These are phyloP conservation scores for Casuarina cunninghamiana DNA, from an alignment of 306 rosid species.

Conservation along the genomic window DNA sequence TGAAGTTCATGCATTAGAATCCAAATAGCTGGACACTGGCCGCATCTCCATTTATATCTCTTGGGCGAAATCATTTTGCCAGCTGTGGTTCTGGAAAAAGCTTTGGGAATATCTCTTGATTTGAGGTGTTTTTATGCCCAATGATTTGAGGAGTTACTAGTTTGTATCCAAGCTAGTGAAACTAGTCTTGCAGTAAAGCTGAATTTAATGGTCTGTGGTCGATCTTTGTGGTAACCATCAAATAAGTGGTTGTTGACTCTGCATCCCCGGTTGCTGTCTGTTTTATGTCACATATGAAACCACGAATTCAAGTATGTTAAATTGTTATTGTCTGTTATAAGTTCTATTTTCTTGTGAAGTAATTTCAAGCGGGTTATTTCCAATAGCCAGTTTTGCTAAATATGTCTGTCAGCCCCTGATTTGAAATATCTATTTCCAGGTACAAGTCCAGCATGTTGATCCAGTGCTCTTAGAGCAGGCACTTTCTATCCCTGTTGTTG, in stretches of 20 bases:
- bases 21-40: not conserved
- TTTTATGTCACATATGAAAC: constrained; percentile 5
- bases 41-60: not conserved
- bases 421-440: constrained; percentile 49
- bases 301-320: not conserved
- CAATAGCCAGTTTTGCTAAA: constrained; percentile 17
- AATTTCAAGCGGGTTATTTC: constrained; percentile 6
- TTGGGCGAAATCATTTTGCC: not conserved
- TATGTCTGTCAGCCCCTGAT: constrained; percentile 18
- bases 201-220: not conserved
- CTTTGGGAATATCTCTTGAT: not conserved
- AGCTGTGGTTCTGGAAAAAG: not conserved
- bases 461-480: constrained; percentile 64
- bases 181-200: not conserved
- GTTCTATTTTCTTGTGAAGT: not conserved
- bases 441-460: constrained; percentile 73
- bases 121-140: not conserved
- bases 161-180: not conserved
- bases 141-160: not conserved
- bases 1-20: not conserved
- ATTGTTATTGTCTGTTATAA: constrained; percentile 5
- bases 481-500: constrained; percentile 73
- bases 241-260: not conserved
- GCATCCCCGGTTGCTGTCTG: not conserved
- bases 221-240: not conserved